Conservation (phyloP, 2,329 filamentous ascomycete species). For the Paracoccidioides brasiliensis region DNA sequence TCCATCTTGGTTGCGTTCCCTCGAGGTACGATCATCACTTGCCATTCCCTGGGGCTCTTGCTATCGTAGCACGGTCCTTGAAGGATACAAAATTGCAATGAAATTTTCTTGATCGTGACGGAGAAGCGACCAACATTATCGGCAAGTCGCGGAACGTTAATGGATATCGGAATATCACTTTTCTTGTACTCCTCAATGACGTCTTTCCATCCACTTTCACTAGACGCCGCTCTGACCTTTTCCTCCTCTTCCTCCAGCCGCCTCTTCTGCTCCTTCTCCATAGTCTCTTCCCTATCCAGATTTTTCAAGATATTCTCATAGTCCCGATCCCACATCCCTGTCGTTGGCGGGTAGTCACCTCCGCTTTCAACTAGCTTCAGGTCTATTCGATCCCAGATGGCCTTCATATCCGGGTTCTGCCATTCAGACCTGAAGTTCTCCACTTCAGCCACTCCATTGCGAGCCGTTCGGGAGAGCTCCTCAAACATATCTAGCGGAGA, state of each 20-base stretch:
- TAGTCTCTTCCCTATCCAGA: slow-evolving; percentile 19
- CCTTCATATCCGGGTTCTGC: slow-evolving; percentile 27
- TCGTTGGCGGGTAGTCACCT: slow-evolving; percentile 25
- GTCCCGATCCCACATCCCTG: slow-evolving; percentile 29
- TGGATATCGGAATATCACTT: slow-evolving; percentile 16
- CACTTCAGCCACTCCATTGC: slow-evolving; percentile 25
- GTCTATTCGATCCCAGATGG: slow-evolving; percentile 27
- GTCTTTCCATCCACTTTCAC: slow-evolving; percentile 21
- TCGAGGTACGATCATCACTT: slow-evolving; percentile 15
- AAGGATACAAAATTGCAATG: slow-evolving; percentile 24
- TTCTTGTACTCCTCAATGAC: slow-evolving; percentile 22
- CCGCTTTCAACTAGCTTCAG: slow-evolving; percentile 24
- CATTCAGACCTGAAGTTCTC: slow-evolving; percentile 28
- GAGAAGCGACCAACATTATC: slow-evolving; percentile 13
- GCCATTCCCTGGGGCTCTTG: slow-evolving; percentile 19
- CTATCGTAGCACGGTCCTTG: slow-evolving; percentile 12
- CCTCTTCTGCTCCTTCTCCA: slow-evolving; percentile 15
- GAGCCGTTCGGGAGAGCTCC: slow-evolving; percentile 24
- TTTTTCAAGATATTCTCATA: slow-evolving; percentile 25
- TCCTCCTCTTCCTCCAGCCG: slow-evolving; percentile 20
- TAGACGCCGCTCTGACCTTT: slow-evolving; percentile 16
- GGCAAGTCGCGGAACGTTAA: slow-evolving; percentile 14
- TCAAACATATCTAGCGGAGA: slow-evolving; percentile 25
- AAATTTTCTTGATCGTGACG: slow-evolving; percentile 21
- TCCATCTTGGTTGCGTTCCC: slow-evolving; percentile 24